Evolutionary conservation across 768 basidiomycete genomes (phyloP).

Genomic region (Hydnomerulius pinastri): DNA sequence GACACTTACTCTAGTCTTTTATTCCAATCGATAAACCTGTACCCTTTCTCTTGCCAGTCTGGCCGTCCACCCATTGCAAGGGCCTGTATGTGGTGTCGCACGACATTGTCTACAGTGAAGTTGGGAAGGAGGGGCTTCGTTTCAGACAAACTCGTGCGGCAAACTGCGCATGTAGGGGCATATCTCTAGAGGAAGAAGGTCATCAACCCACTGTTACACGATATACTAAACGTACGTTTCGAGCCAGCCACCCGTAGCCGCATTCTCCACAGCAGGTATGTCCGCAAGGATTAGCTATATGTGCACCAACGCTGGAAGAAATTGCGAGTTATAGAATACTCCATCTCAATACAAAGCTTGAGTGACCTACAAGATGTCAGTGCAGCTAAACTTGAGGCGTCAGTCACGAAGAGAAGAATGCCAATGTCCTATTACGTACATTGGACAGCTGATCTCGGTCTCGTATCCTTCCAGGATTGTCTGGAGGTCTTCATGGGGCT

Average conservation of each 20-base stretch:
- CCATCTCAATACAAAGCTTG: not conserved
- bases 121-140: constrained; percentile 61
- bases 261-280: constrained; percentile 75
- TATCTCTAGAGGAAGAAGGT: constrained; percentile 31
- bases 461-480: constrained; percentile 51
- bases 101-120: constrained; percentile 57
- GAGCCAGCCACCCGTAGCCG: constrained; percentile 57
- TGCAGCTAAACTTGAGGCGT: constrained; percentile 50
- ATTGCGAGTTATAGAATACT: constrained; percentile 2
- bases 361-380: constrained; percentile 62
- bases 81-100: constrained; percentile 58
- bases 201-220: constrained; percentile 2
- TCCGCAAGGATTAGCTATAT: constrained; percentile 71
- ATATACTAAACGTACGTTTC: constrained; percentile 43
- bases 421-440: constrained; percentile 46
- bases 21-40: constrained; percentile 51
- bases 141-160: constrained; percentile 49
- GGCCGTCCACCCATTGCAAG: constrained; percentile 46
- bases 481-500: constrained; percentile 23
- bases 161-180: constrained; percentile 57
- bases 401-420: constrained; percentile 2
- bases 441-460: constrained; percentile 68
- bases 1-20: constrained; percentile 53
- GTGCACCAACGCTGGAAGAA: constrained; percentile 54
- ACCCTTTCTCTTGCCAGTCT: constrained; percentile 57